These are phyloP conservation scores for Aspergillus tamarii DNA, from an alignment of 2,329 filamentous ascomycete species.

Conservation along the genomic window DNA sequence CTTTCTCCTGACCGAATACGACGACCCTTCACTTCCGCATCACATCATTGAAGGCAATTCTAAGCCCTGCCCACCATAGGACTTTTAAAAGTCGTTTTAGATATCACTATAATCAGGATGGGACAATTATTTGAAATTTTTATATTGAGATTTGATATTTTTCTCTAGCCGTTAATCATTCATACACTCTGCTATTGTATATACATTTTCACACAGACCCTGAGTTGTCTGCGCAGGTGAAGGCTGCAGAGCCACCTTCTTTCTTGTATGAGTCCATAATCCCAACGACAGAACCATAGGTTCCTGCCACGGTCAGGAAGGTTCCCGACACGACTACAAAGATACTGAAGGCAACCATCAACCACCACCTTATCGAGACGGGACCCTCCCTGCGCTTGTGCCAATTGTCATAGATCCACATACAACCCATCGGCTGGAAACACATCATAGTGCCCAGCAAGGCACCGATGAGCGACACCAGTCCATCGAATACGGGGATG, in stretches of 20 bases:
- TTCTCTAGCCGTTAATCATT: no score
- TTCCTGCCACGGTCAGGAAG: conserved; percentile 50
- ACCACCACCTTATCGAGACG: conserved; percentile 18
- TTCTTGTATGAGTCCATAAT: conserved; percentile 40
- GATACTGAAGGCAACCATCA: conserved; percentile 24
- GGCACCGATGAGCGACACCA: conserved; percentile 31
- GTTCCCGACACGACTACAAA: conserved; percentile 43
- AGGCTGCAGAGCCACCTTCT: conserved; percentile 42
- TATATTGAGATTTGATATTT: background rate
- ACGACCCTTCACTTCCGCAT: no score
- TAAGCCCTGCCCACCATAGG: no score
- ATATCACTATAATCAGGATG: background rate
- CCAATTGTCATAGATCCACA: conserved; percentile 46
- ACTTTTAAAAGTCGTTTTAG: no score
- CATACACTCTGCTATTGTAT: no score
- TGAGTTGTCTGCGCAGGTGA: conserved; percentile 51
- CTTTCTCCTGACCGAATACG: no score
- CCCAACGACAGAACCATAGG: conserved; percentile 48
- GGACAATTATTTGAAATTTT: background rate
- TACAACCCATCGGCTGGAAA: conserved; percentile 24
- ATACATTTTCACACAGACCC: conserved; percentile 1
- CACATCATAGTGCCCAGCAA: conserved; percentile 25
- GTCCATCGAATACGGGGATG: conserved; percentile 30
- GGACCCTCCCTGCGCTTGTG: conserved; percentile 21
- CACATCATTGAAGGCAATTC: no score